These are phyloP conservation scores for Botrytis deweyae DNA, from an alignment of 2,329 filamentous ascomycete species.

Conservation along the genomic window DNA sequence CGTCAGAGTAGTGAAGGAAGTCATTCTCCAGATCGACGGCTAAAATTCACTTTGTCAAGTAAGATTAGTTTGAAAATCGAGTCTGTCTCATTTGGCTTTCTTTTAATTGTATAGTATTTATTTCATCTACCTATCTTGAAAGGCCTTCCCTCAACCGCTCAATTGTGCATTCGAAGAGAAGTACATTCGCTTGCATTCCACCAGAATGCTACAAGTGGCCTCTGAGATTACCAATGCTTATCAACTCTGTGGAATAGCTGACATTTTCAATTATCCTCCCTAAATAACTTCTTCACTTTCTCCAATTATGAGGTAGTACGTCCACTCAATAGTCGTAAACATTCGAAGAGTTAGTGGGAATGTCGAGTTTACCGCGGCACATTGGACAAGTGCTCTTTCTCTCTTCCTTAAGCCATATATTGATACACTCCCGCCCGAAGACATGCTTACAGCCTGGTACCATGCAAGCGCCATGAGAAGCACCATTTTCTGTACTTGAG, in stretches of 20 bases:
- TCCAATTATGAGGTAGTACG: rapidly evolving
- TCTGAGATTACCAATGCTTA: neutral
- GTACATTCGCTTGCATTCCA: too few species aligned
- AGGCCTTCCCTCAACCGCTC: neutral
- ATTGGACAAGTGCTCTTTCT: neutral
- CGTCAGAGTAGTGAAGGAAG: too few species aligned
- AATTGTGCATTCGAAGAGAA: neutral
- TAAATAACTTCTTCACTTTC: rapidly evolving
- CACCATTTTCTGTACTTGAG: neutral
- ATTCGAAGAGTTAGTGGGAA: neutral
- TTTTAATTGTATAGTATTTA: neutral
- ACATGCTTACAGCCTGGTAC: neutral
- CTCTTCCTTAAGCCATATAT: neutral
- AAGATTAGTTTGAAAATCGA: neutral
- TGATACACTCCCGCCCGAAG: neutral
- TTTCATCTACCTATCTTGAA: too few species aligned
- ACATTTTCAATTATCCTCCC: neutral
- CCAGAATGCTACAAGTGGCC: neutral
- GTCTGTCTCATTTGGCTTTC: neutral
- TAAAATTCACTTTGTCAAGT: neutral
- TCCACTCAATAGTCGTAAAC: neutral
- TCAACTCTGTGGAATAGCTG: too few species aligned
- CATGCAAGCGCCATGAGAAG: neutral
- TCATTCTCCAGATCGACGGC: neutral
- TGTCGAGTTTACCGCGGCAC: neutral